Base-by-base conservation (phyloP, 202 grass and related monocot genomes). In the Saccharum hybrid region DNA sequence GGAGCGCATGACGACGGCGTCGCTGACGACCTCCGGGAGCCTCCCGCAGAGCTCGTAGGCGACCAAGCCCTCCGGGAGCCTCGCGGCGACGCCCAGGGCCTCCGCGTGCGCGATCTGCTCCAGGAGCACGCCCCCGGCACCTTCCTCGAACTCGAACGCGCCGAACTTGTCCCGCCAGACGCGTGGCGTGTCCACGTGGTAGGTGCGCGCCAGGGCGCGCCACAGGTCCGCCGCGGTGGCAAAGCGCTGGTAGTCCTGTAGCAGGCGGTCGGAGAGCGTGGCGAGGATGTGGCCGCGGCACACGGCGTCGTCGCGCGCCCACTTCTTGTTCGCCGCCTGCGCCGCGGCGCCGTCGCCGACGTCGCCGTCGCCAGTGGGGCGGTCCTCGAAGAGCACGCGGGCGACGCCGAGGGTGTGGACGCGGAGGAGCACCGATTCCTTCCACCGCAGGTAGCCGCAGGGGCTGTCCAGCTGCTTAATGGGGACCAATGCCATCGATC, bases 241-340 rank as follows among this genome's bases (percentile, higher is more conserved):
- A 67, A 28, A n/a, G 60, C 54, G 88, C 14, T 7, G 23, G 83
- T 89, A 80, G 64, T 82, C 64, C 9, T 45, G 64, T 26, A 89
- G 70, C n/a, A 87, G 43, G 43, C 68, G 80, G 76, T 90, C 88
- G 8, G 84, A 79, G 88, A 90, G 84, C 66, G 67, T 15, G 33
- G 69, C n/a, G 34, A 90, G 83, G 80, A 87, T 84, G 84, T 90
- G 88, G 68, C 88, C 88, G 7, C 88, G 84, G 81, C 84, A 90
- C 36, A 90, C 15, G 0, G 75, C 68, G 76, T 90, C 84, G 31
- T 90, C 80, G 38, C 10, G 67, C 12, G 62, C 61, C 84, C 88
- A 76, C 67, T 59, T 70, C 72, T 72, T 62, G 22, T 43, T 42
- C 0, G 31, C 82, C 4, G 26, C 26, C 19, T 13, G 7, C 22